Conservation (phyloP, 768 basidiomycete genomes). For the Inosperma sp. region DNA sequence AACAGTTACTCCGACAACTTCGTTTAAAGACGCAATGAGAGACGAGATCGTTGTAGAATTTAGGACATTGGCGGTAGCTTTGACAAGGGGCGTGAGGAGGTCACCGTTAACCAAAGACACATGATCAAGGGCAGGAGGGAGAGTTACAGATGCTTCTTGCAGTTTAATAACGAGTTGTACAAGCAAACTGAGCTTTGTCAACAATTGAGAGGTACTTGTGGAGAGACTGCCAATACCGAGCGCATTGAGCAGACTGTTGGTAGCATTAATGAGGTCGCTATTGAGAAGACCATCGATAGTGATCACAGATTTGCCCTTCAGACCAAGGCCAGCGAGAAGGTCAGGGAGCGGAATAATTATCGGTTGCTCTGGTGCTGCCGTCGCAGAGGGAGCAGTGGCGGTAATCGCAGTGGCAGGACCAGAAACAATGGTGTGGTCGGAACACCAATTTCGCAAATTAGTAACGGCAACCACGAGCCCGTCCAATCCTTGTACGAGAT, state of each 20-base stretch:
- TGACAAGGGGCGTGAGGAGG: constrained; percentile 13
- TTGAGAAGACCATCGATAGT: neutral
- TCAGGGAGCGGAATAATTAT: neutral
- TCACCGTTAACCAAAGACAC: neutral
- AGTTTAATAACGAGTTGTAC: constrained; percentile 18
- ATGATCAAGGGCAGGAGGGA: neutral
- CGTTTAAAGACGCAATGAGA: constrained; percentile 14
- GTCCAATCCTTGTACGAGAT: constrained; percentile 14
- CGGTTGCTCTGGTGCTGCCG: neutral
- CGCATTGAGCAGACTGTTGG: constrained; percentile 1
- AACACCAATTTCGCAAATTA: constrained; percentile 12
- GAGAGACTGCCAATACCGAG: neutral
- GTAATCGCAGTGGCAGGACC: neutral
- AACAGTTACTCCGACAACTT: constrained; percentile 12
- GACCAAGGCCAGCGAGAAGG: neutral
- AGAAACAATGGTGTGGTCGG: constrained; percentile 5
- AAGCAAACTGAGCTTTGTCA: constrained; percentile 15
- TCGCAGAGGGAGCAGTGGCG: neutral
- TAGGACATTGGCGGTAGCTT: constrained; percentile 15
- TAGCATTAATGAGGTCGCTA: too few species aligned
- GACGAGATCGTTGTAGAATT: constrained; percentile 19
- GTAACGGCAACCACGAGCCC: constrained; percentile 13
- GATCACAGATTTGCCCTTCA: neutral
- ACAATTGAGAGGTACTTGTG: constrained; percentile 11
- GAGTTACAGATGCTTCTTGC: constrained; percentile 9